These are phyloP conservation scores for Bromus sterilis DNA, from an alignment of 176 grass and related monocot genomes.

Conservation along the genomic window DNA sequence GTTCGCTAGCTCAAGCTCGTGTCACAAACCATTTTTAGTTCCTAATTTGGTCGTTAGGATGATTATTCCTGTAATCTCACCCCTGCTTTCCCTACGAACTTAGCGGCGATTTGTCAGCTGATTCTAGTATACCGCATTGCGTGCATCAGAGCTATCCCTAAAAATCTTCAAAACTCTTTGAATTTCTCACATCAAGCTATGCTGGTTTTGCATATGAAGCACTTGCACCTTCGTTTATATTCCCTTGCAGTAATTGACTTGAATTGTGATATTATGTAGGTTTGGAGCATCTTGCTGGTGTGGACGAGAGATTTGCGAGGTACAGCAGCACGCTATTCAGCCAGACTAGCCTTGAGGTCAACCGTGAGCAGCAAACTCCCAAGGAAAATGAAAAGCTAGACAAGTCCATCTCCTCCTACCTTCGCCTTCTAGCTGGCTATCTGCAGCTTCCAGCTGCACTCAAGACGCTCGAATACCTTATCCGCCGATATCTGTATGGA, in stretches of 20 bases:
- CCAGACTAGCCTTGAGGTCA: constrained; percentile 70
- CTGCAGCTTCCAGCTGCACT: constrained; percentile 61
- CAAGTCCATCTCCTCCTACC: constrained; percentile 73
- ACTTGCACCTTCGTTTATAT: neutral
- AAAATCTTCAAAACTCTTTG: neutral
- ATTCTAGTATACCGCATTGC: neutral
- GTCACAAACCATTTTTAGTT: neutral
- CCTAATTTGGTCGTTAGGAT: neutral
- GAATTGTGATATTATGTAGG: constrained; percentile 37
- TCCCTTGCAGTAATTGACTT: neutral
- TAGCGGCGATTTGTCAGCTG: neutral
- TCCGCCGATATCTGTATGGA: constrained; percentile 76
- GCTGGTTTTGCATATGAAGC: neutral
- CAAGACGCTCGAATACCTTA: constrained; percentile 85
- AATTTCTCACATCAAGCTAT: neutral
- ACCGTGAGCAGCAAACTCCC: constrained; percentile 60
- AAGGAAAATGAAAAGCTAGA: constrained; percentile 77
- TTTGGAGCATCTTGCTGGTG: constrained; percentile 55
- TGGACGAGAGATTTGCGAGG: constrained; percentile 54
- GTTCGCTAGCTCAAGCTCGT: neutral
- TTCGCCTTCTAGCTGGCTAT: constrained; percentile 69
- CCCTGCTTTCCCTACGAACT: neutral
- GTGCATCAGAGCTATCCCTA: neutral
- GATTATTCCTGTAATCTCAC: neutral
- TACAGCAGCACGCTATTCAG: constrained; percentile 69